Evolutionary conservation across 2,329 filamentous ascomycete species (phyloP).

Genomic region (Penicillium freii): DNA sequence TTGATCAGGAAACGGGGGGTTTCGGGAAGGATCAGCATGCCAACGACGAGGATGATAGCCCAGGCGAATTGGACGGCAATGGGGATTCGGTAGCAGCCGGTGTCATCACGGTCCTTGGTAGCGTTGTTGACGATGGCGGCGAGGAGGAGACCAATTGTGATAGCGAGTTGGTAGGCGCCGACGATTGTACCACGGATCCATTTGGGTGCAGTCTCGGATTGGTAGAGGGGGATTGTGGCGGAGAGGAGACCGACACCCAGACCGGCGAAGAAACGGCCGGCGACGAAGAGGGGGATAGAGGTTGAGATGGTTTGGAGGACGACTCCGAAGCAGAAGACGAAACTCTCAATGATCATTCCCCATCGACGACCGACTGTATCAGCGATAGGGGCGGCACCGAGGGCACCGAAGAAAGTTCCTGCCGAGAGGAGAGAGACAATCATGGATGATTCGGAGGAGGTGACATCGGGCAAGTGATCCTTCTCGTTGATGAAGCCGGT

Average conservation of each 20-base stretch:
- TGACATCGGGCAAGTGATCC: slow-evolving; percentile 46
- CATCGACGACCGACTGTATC: slow-evolving; percentile 40
- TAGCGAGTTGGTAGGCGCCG: slow-evolving; percentile 74
- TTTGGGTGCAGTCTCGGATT: slow-evolving; percentile 71
- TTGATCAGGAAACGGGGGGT: slow-evolving; percentile 82
- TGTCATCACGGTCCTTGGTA: slow-evolving; percentile 60
- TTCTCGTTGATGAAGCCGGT: slow-evolving; percentile 36
- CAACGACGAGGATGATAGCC: slow-evolving; percentile 70
- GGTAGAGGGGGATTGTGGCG: slow-evolving; percentile 62
- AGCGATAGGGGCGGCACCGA: slow-evolving; percentile 35
- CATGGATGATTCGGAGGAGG: slow-evolving; percentile 47
- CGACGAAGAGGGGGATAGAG: slow-evolving; percentile 40
- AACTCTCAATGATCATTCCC: slow-evolving; percentile 38
- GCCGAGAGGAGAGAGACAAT: slow-evolving; percentile 53
- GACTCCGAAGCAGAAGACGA: slow-evolving; percentile 35
- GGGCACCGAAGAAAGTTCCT: slow-evolving; percentile 66
- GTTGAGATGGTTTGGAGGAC: slow-evolving; percentile 34
- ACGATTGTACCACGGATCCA: slow-evolving; percentile 75
- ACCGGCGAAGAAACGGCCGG: slow-evolving; percentile 49
- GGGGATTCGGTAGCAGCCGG: slow-evolving; percentile 71
- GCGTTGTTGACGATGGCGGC: slow-evolving; percentile 71
- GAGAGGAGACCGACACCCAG: slow-evolving; percentile 73
- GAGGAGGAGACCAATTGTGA: slow-evolving; percentile 72
- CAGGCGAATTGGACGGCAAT: slow-evolving; percentile 76
- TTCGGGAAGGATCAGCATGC: slow-evolving; percentile 74